phyloP scores from a whole-genome alignment of 257 asterid species.

The Fraxinus quadrangulata region DNA sequence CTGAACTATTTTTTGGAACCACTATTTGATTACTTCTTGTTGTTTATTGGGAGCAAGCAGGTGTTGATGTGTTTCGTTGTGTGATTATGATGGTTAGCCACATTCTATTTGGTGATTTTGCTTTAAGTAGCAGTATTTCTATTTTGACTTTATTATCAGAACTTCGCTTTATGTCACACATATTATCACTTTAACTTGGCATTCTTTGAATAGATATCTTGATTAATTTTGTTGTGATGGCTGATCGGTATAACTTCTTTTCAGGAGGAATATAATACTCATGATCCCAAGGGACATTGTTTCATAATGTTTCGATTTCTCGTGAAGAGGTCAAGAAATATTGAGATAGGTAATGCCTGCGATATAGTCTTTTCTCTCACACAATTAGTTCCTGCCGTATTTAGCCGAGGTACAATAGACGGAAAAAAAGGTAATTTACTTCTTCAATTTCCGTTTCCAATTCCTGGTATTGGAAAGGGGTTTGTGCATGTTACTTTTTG shows the following conservation, averaged over 20 bases:
- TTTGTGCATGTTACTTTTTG: conserved; percentile 23
- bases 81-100: not conserved
- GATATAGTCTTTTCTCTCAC: conserved; percentile 98
- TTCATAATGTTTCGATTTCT: conserved; percentile 73
- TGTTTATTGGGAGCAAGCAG: too few species aligned
- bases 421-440: not conserved
- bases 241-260: conserved; percentile 8
- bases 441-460: not conserved
- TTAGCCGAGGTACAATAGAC: conserved; percentile 72
- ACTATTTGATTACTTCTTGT: too few species aligned
- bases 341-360: conserved; percentile 95
- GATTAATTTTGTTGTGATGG: conserved; percentile 6
- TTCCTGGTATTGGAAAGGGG: conserved; percentile 1
- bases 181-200: not conserved
- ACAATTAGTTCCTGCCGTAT: conserved; percentile 95
- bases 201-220: not conserved
- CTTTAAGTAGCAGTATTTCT: not conserved
- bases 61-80: not conserved
- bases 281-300: conserved; percentile 87
- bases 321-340: conserved; percentile 83
- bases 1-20: not conserved
- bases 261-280: conserved; percentile 98
- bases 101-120: not conserved
- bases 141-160: too few species aligned
- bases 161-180: too few species aligned